These are phyloP conservation scores for Cyberlindnera petersonii DNA, from an alignment of 805 yeast species.

Conservation along the genomic window DNA sequence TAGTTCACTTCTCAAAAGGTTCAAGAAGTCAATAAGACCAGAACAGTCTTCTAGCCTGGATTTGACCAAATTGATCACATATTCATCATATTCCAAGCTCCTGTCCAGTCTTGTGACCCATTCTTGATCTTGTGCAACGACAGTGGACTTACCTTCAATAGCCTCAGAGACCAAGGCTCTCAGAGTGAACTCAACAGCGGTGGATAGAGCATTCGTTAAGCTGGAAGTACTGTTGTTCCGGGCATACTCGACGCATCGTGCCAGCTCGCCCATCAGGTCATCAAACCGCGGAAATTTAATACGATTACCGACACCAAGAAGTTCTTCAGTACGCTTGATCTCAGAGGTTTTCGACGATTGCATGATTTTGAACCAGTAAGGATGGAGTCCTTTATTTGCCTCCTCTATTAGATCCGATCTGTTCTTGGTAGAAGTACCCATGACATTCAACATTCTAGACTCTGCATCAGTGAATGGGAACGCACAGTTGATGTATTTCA, in stretches of 20 bases:
- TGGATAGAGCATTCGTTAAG: conserved; percentile 32
- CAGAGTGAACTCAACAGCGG: conserved; percentile 50
- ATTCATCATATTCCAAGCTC: conserved; percentile 58
- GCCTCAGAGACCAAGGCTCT: conserved; percentile 67
- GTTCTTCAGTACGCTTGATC: conserved; percentile 41
- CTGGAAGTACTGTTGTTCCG: conserved; percentile 25
- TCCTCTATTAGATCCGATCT: conserved; percentile 77
- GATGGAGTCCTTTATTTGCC: conserved; percentile 74
- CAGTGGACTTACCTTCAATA: conserved; percentile 45
- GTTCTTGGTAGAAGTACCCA: conserved; percentile 56
- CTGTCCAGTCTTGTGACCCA: conserved; percentile 70
- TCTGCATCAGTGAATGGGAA: conserved; percentile 65
- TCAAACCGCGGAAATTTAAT: conserved; percentile 54
- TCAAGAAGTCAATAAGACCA: conserved; percentile 34
- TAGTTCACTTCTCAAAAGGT: conserved; percentile 18
- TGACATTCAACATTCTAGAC: conserved; percentile 62
- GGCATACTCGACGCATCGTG: conserved; percentile 26
- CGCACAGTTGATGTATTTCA: conserved; percentile 60
- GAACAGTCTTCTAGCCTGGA: conserved; percentile 22
- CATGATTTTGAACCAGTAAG: conserved; percentile 66
- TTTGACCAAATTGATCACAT: conserved; percentile 36
- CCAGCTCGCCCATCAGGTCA: conserved; percentile 33
- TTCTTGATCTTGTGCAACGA: conserved; percentile 63
- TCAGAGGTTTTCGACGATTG: conserved; percentile 42
- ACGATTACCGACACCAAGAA: conserved; percentile 37